phyloP scores from a whole-genome alignment of 2,329 filamentous ascomycete genomes.

The Fusarium sp. region DNA sequence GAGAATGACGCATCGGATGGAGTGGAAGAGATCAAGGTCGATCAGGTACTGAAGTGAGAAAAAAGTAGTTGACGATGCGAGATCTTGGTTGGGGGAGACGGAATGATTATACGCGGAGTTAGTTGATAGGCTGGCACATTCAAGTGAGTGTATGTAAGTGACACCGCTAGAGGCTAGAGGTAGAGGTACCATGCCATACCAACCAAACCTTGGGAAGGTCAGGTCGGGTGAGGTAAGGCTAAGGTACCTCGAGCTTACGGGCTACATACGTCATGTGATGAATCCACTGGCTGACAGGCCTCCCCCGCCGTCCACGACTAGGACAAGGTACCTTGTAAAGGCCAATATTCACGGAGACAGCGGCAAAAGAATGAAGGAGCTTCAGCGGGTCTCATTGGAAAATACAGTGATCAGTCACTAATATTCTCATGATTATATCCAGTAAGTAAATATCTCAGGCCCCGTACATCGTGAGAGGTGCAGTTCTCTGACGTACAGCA shows the following conservation, averaged over 20 bases:
- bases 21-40: background rate
- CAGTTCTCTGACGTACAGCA: background rate
- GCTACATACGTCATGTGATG: constrained; percentile 42
- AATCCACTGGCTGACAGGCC: constrained; percentile 29
- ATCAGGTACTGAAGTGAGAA: constrained; percentile 13
- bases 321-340: background rate
- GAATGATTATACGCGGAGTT: constrained; percentile 35
- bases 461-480: background rate
- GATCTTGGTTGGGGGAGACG: constrained; percentile 25
- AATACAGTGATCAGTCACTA: background rate
- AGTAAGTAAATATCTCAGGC: background rate
- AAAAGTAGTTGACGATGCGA: constrained; percentile 18
- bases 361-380: background rate
- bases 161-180: constrained; percentile 31
- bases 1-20: constrained; percentile 28
- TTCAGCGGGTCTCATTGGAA: background rate
- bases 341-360: background rate
- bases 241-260: constrained; percentile 1
- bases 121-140: constrained; percentile 33
- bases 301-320: constrained; percentile 15
- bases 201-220: background rate
- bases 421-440: background rate
- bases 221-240: too few species aligned
- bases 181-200: background rate
- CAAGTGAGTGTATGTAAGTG: constrained; percentile 35